Base-by-base conservation (phyloP, 306 rosid genomes). In the Cucurbita maxima region DNA sequence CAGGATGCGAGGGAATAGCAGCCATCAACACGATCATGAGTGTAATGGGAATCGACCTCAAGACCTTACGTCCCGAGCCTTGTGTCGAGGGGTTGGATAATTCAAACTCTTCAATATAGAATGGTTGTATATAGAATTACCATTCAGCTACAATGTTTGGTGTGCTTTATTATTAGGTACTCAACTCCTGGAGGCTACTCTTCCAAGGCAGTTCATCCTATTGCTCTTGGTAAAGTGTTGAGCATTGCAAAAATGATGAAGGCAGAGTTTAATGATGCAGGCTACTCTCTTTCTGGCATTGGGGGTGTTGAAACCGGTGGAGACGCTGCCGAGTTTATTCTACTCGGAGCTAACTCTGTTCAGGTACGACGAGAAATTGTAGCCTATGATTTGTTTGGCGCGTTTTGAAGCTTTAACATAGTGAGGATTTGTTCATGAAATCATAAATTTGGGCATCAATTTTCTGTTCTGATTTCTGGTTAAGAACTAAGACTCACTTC, bases 181-280 rank as follows among this genome's bases (percentile, higher is more conserved):
- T 94, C 98, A 63, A 94, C 98, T 80, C 98, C 98, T 14, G 98
- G 98, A 5, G 98, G 98, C 57, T 94, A 90, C 84, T 94, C 98
- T 75, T 90, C 97, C 36, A 90, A 78, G 83, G 98, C 98, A 43
- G 98, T 94, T 52, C 98, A 94, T 80, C 98, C 97, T 41, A 94
- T 94, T 77, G 98, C 98, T 13, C 95, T 94, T 60, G 97, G 87
- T 44, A 94, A 94, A 85, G 97, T 94, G 81, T 87, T 94, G 97
- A 94, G 41, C 68, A 94, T 94, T 45, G 96, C 94, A 41, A 89
- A 90, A 60, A 85, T 94, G 97, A 90, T 94, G 90, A 85, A 83
- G 77, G 67, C 89, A 1, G 94, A 94, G 76, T 94, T 94, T 77
- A 86, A 82, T 62, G 84, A 84, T 55, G 80, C 80, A 37, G 77